A percentile compares a stretch with the other conserved stretches of the same genome.
Conservation (phyloP, 768 basidiomycete genomes). For the Amanita polypyramis region DNA sequence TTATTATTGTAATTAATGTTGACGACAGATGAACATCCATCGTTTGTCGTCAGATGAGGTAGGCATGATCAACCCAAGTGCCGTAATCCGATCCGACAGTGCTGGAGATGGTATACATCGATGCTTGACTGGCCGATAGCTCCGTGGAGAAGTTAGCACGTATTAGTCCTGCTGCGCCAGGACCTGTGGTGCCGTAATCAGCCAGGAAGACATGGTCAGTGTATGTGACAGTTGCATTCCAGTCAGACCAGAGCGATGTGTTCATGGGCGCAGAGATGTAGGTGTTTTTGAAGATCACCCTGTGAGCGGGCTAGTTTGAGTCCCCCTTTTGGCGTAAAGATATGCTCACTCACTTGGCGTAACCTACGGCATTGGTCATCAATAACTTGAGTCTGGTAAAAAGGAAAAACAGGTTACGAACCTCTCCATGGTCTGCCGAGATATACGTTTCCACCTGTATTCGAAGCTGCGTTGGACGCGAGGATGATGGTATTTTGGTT, state of each 20-base stretch:
- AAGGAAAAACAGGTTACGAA: conserved; percentile 14
- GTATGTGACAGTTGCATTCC: conserved; percentile 25
- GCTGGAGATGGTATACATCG: conserved; percentile 29
- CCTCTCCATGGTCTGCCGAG: conserved; percentile 41
- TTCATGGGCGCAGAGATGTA: conserved; percentile 29
- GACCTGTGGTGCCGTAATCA: conserved; percentile 34
- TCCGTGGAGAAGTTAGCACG: conserved; percentile 31
- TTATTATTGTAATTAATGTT: too few relatives aligned
- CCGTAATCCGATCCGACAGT: conserved; percentile 35
- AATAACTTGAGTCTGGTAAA: neutral
- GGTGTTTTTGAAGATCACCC: conserved; percentile 41
- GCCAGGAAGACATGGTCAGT: conserved; percentile 36
- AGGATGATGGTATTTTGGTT: conserved; percentile 29
- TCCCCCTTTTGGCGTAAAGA: too few relatives aligned
- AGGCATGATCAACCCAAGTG: conserved; percentile 22
- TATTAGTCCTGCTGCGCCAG: conserved; percentile 23
- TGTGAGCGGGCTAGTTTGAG: conserved; percentile 9
- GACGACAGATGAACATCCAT: too few relatives aligned
- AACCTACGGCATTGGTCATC: too few relatives aligned
- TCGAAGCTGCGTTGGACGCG: conserved; percentile 27
- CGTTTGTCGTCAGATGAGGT: neutral
- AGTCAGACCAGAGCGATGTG: conserved; percentile 34
- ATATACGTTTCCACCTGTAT: conserved; percentile 25
- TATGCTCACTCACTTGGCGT: too few relatives aligned
- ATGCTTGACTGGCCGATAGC: conserved; percentile 26